Percentiles rank a stretch among this genome's conserved stretches.
Evolutionary conservation across 2,329 filamentous ascomycete genomes (phyloP).

Genomic region (Ophiostoma ulmi): DNA sequence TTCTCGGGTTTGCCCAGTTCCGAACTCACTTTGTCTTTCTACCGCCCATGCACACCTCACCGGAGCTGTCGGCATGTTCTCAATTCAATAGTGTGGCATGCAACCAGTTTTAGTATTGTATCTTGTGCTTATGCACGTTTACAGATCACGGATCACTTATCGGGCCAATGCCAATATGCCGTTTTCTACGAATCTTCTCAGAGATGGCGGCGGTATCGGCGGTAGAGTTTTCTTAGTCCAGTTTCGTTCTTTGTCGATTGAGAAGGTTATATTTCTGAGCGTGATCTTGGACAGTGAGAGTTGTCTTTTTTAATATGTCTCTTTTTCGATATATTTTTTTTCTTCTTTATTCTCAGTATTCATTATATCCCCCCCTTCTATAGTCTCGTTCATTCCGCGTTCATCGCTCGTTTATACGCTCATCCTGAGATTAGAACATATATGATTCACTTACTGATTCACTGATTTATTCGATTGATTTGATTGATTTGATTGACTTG

Average conservation of each 20-base stretch:
- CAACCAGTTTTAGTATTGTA: background rate
- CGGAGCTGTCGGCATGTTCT: constrained; percentile 5
- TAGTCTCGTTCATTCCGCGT: background rate
- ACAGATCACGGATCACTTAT: background rate
- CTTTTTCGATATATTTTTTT: background rate
- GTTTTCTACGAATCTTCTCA: background rate
- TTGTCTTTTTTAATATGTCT: background rate
- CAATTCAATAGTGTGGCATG: background rate
- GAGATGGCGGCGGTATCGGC: constrained; percentile 2
- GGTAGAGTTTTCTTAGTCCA: background rate
- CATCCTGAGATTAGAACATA: no score
- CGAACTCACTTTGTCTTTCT: background rate
- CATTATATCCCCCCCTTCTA: background rate
- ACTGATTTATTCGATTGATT: background rate
- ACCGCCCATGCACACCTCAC: no score
- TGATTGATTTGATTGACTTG: background rate
- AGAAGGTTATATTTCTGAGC: background rate
- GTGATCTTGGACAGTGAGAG: background rate
- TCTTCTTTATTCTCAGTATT: background rate
- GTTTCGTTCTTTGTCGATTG: background rate
- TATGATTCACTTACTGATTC: background rate
- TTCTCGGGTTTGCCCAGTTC: background rate
- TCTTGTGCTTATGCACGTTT: no score
- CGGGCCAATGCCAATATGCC: background rate
- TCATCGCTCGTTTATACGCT: background rate